These are phyloP conservation scores for Blastomyces parvus DNA, from an alignment of 2,329 filamentous ascomycete genomes.

Conservation along the genomic window DNA sequence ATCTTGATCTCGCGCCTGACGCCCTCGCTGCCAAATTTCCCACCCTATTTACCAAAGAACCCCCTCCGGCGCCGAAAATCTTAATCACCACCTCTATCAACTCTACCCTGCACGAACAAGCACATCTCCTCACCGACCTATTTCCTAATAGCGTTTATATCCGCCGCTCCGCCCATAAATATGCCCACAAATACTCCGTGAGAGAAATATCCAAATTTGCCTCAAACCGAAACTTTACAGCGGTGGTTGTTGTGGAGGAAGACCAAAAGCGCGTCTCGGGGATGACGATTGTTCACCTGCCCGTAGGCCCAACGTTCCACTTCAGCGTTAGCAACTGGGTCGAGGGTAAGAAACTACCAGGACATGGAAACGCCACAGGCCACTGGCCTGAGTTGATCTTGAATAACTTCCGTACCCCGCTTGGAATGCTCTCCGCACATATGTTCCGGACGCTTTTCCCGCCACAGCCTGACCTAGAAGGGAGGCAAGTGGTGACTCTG, in stretches of 20 bases:
- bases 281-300: slow-evolving; percentile 74
- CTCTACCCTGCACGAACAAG: slow-evolving; percentile 76
- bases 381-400: slow-evolving; percentile 84
- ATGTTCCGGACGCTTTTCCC: slow-evolving; percentile 76
- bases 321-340: slow-evolving; percentile 88
- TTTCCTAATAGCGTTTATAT: slow-evolving; percentile 80
- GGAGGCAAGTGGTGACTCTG: slow-evolving; percentile 80
- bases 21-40: slow-evolving; percentile 53
- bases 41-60: slow-evolving; percentile 44
- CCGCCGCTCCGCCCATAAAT: slow-evolving; percentile 70
- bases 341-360: slow-evolving; percentile 75
- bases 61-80: slow-evolving; percentile 63
- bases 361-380: slow-evolving; percentile 80
- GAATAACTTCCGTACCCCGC: slow-evolving; percentile 89
- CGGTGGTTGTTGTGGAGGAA: slow-evolving; percentile 77
- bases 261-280: slow-evolving; percentile 77
- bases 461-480: slow-evolving; percentile 68
- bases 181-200: slow-evolving; percentile 83
- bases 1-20: slow-evolving; percentile 52
- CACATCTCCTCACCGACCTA: slow-evolving; percentile 63
- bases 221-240: slow-evolving; percentile 68
- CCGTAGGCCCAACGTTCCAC: slow-evolving; percentile 80
- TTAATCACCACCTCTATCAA: slow-evolving; percentile 87
- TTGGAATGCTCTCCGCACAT: slow-evolving; percentile 78
- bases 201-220: slow-evolving; percentile 85